Evolutionary conservation across 1,284 basidiomycete species (phyloP), one percentile per base, ranked within the genome.

Genomic region (Hemileia vastatrix): DNA sequence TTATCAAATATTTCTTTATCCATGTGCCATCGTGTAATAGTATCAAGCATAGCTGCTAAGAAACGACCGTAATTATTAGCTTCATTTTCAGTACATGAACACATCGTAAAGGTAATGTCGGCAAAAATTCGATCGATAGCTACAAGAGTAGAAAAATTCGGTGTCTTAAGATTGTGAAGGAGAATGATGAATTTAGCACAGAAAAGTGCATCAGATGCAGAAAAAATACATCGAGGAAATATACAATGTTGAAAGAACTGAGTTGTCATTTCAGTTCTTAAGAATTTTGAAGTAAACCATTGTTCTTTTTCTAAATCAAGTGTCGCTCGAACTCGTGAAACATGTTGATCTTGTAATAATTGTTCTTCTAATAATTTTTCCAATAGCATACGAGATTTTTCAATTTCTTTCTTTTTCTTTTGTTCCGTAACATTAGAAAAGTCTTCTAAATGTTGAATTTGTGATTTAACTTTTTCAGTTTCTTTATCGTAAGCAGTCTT

Each of bases 1-100:
- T 73, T 69, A n/a, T 70, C 67, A 68, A 78, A 82, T 6, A 64
- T 62, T 4, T 73, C 69, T 64, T 89, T 85, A 66, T 86, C 83
- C 48, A 81, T 78, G 71, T 83, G 83, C 92, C 91, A 96, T 53
- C 81, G 82, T 71, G 81, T 80, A 9, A 88, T 78, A 71, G 92
- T 91, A 18, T 80, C 80, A 65, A 94, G 79, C 58, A 92, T 81
- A 3, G 87, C 86, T 31, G 83, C 79, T 32, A 98, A 78, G 78
- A 94, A 95, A n/a, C n/a, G n/a, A n/a, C n/a, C n/a, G 71, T 93
- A 93, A 76, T 96, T 97, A 63, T 87, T 84, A 5, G 91, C 92
- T 77, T 99, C 94, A 70, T 90, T 90, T 78, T 95, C 94, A 56
- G 91, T 95, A 70, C 90, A 93, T 1, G 88, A 87, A 75, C n/a